Evolutionary conservation across 2,329 filamentous ascomycete species (phyloP).

Genomic region (Verticillium albo-atrum): DNA sequence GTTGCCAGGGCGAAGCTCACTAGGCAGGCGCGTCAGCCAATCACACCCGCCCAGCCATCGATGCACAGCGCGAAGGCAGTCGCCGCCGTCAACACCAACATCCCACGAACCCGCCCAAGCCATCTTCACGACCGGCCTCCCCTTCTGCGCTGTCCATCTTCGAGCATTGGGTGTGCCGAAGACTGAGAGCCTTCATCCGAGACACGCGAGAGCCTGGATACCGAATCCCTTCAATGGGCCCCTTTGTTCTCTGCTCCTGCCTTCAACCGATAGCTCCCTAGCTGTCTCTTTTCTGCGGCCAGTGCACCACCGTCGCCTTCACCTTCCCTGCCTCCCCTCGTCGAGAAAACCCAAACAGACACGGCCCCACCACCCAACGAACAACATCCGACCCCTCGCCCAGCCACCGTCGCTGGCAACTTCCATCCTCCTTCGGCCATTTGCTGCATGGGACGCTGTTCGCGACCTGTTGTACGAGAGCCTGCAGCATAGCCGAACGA

Average conservation of each 20-base stretch:
- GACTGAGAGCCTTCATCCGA: not conserved
- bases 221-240: not conserved
- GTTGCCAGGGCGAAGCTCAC: constrained; percentile 10
- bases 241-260: not conserved
- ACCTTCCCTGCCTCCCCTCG: not conserved
- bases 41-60: constrained; percentile 3
- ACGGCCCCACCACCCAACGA: not conserved
- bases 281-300: not conserved
- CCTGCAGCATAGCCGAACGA: not conserved
- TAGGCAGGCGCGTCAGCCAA: constrained; percentile 7
- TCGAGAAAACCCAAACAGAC: constrained; percentile 2
- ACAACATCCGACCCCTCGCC: not conserved
- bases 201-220: not conserved
- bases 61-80: constrained; percentile 4
- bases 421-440: not conserved
- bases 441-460: not conserved
- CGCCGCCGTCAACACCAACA: constrained; percentile 3
- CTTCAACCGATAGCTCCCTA: not conserved
- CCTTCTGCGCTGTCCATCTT: not conserved
- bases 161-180: not conserved
- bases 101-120: not conserved
- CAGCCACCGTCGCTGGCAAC: not conserved
- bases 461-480: not conserved
- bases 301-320: not conserved
- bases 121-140: constrained; percentile 6